These are phyloP conservation scores for Phytophthora boehmeriae DNA, from an alignment of 352 stramenopile species.

Conservation along the genomic window DNA sequence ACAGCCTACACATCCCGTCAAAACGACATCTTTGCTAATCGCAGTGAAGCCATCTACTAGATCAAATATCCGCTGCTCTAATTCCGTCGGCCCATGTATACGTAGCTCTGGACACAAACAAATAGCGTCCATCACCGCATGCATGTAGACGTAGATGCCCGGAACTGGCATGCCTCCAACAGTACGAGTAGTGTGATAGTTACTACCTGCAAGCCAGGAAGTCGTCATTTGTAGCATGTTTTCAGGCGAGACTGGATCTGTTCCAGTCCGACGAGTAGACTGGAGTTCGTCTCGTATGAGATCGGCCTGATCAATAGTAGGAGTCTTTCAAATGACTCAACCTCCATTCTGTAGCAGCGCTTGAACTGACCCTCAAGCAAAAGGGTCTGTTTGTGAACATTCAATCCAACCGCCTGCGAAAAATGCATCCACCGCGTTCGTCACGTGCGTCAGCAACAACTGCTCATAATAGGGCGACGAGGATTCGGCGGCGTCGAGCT, in stretches of 20 bases:
- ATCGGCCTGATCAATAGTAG: background rate
- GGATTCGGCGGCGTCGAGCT: too few relatives aligned
- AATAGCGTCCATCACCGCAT: background rate
- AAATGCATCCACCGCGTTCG: too few relatives aligned
- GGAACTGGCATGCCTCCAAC: background rate
- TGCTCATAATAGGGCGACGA: too few relatives aligned
- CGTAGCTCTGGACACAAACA: background rate
- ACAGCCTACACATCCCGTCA: background rate
- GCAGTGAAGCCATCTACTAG: background rate
- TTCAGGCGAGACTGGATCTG: background rate
- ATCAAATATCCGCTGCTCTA: background rate
- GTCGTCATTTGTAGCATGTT: constrained; percentile 3
- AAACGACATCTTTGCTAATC: background rate
- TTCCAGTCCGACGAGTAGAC: background rate
- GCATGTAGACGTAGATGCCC: background rate
- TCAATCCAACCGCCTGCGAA: background rate
- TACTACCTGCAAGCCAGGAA: background rate
- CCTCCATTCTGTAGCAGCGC: background rate
- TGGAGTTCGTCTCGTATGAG: background rate
- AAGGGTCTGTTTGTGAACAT: too few relatives aligned
- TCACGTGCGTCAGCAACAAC: too few relatives aligned
- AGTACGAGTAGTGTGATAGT: background rate
- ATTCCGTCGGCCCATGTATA: background rate
- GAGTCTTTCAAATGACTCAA: background rate
- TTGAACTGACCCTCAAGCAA: background rate